These are phyloP conservation scores for Triticum dicoccoides DNA, from an alignment of 176 grass and related monocot species.

Conservation along the genomic window DNA sequence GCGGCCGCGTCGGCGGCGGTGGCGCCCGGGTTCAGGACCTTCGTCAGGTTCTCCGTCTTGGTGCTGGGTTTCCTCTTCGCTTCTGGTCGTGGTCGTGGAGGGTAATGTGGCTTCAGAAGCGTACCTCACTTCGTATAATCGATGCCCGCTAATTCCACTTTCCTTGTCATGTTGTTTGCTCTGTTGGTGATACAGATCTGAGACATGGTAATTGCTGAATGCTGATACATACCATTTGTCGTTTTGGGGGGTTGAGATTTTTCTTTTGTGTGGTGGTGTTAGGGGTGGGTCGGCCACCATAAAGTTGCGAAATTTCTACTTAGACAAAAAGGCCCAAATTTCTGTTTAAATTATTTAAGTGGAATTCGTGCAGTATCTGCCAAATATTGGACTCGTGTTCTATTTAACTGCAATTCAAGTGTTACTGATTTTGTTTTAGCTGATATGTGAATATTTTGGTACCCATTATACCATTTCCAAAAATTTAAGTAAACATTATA, in stretches of 20 bases:
- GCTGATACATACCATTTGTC: background rate
- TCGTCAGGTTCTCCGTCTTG: slow-evolving; percentile 17
- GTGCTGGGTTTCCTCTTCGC: slow-evolving; percentile 9
- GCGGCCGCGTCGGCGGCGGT: background rate
- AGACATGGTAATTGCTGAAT: background rate
- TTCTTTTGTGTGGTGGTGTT: too few species aligned
- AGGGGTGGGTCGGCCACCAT: background rate
- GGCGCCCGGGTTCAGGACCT: background rate
- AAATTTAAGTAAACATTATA: too few species aligned
- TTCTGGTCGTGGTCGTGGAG: background rate
- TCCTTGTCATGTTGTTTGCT: background rate
- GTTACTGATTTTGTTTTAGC: too few species aligned
- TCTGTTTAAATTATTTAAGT: background rate
- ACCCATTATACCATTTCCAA: too few species aligned
- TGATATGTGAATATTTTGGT: too few species aligned
- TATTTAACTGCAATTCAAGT: too few species aligned
- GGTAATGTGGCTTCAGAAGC: background rate
- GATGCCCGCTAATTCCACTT: background rate
- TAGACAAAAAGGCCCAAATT: background rate
- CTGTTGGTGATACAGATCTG: background rate
- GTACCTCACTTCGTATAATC: background rate
- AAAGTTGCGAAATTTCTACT: background rate
- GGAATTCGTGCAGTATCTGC: too few species aligned
- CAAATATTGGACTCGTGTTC: too few species aligned
- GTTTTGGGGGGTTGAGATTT: background rate